A percentile compares a stretch with the other conserved stretches of the same genome.
Conservation (phyloP, 73 alveolate species). For the Tetrahymena elliotti region DNA sequence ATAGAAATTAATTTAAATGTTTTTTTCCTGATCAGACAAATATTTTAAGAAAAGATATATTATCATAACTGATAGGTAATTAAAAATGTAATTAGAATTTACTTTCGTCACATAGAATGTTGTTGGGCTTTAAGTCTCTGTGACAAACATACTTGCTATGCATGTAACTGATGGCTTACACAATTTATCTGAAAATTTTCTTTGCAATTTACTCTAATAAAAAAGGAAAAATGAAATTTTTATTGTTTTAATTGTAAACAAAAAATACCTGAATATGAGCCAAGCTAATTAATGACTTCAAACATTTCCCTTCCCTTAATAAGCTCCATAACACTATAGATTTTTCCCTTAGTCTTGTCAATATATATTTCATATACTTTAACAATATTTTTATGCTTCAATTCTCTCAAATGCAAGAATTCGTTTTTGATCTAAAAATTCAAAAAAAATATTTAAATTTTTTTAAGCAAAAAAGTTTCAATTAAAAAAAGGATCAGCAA, state of each 20-base stretch:
- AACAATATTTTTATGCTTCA: slow-evolving; percentile 33
- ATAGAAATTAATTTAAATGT: not conserved
- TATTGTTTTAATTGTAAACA: not conserved
- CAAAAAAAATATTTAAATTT: not conserved
- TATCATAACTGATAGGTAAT: not conserved
- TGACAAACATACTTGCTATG: slow-evolving; percentile 38
- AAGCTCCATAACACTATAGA: slow-evolving; percentile 10
- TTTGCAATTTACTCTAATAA: slow-evolving; percentile 23
- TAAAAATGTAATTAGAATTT: not conserved
- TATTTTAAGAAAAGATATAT: not conserved
- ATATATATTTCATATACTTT: slow-evolving; percentile 31
- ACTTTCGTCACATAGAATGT: slow-evolving; percentile 31
- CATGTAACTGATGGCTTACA: slow-evolving; percentile 28
- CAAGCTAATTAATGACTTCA: slow-evolving; percentile 26
- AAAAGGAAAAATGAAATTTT: not conserved
- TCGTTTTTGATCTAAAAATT: slow-evolving; percentile 18
- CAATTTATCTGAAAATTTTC: slow-evolving; percentile 2
- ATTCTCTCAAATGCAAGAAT: not conserved
- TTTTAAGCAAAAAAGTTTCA: no score
- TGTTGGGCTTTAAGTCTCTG: slow-evolving; percentile 46
- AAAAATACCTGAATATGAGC: slow-evolving; percentile 4
- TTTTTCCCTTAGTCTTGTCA: slow-evolving; percentile 25
- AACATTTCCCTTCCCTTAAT: slow-evolving; percentile 39
- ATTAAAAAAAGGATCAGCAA: no score
- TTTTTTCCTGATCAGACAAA: not conserved